Evolutionary conservation across 2,329 filamentous ascomycete genomes (phyloP).

Genomic region (Exophiala sp.): DNA sequence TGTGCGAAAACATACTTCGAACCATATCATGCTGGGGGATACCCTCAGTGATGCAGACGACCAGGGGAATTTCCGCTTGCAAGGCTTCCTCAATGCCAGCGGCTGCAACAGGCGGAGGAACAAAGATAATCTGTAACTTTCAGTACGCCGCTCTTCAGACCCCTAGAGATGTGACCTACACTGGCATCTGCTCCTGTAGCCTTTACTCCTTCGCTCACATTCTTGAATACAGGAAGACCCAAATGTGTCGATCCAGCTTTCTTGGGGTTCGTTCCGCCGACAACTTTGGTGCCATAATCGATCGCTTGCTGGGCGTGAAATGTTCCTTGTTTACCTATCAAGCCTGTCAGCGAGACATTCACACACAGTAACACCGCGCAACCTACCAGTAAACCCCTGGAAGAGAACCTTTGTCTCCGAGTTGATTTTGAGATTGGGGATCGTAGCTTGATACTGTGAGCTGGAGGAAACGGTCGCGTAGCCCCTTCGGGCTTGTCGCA

Average conservation of each 20-base stretch:
- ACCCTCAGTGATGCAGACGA: constrained; percentile 58
- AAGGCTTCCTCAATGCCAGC: constrained; percentile 96
- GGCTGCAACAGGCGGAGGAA: constrained; percentile 83
- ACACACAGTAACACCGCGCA: constrained; percentile 64
- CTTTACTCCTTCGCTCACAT: constrained; percentile 80
- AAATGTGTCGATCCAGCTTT: constrained; percentile 91
- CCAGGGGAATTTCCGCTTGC: constrained; percentile 82
- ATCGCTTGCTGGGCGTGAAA: constrained; percentile 98
- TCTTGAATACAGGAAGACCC: constrained; percentile 86
- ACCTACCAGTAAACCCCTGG: constrained; percentile 66
- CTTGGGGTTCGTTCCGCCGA: constrained; percentile 98
- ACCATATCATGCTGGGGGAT: constrained; percentile 71
- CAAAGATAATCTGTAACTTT: constrained; percentile 59
- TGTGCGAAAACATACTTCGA: constrained; percentile 52
- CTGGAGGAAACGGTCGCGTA: constrained; percentile 67
- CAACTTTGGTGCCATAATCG: constrained; percentile 96
- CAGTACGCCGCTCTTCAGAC: background rate
- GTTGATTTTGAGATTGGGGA: constrained; percentile 88
- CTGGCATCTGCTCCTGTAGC: constrained; percentile 85
- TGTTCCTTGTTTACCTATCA: constrained; percentile 27
- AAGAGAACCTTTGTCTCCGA: constrained; percentile 87
- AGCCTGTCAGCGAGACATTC: constrained; percentile 36
- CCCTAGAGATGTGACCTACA: constrained; percentile 40
- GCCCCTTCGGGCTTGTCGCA: constrained; percentile 60
- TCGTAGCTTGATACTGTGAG: constrained; percentile 55